phyloP scores from a whole-genome alignment of 257 asterid species.

The Solanum appendiculatum region DNA sequence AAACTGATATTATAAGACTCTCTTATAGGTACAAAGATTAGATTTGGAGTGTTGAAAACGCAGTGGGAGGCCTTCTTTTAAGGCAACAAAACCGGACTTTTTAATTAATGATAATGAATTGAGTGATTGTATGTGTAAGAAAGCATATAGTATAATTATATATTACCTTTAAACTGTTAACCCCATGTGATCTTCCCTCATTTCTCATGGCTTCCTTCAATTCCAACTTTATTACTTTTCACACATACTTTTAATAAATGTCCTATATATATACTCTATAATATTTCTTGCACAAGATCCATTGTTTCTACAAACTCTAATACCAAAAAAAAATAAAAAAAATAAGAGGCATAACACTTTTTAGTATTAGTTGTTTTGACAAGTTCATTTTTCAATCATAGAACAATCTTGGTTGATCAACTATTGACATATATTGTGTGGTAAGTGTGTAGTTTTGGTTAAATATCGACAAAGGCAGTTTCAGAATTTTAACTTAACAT shows the following conservation, averaged over 20 bases:
- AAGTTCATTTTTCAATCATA: neutral
- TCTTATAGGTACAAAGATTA: neutral
- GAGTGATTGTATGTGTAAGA: constrained; percentile 25
- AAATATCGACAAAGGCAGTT: neutral
- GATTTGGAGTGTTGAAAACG: constrained; percentile 22
- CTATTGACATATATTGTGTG: neutral
- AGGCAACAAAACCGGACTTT: constrained; percentile 49
- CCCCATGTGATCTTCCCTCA: constrained; percentile 80
- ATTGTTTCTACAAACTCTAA: constrained; percentile 13
- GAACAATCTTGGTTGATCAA: neutral
- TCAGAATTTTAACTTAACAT: neutral
- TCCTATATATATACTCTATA: constrained; percentile 9
- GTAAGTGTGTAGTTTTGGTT: neutral
- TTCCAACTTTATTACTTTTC: constrained; percentile 29
- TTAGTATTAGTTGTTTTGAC: neutral
- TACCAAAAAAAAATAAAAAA: neutral
- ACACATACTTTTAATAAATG: neutral
- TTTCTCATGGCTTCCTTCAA: constrained; percentile 47
- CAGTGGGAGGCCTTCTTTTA: constrained; percentile 28
- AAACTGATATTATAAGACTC: neutral
- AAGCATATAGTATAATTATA: constrained; percentile 3
- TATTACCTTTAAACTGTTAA: constrained; percentile 11
- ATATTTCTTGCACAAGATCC: constrained; percentile 5
- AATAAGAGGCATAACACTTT: neutral
- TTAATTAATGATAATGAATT: neutral